These are phyloP conservation scores for Lactifluus pinguis DNA, from an alignment of 768 basidiomycete genomes.

Conservation along the genomic window DNA sequence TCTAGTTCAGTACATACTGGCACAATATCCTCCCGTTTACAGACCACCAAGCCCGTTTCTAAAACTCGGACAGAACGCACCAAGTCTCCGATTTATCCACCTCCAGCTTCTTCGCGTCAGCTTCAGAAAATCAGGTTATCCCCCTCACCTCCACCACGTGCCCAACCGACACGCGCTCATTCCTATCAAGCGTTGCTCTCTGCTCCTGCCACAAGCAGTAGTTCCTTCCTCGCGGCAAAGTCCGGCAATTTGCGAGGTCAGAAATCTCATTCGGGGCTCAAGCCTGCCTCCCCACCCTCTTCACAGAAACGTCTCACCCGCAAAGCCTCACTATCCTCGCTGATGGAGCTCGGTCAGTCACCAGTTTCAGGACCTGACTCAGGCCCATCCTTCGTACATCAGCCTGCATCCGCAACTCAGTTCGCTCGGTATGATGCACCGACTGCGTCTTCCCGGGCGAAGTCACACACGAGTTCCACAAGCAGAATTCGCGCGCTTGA, in stretches of 20 bases:
- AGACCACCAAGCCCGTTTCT: slow-evolving; percentile 53
- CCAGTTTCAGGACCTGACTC: slow-evolving; percentile 49
- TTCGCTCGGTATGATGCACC: slow-evolving; percentile 61
- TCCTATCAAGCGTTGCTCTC: slow-evolving; percentile 45
- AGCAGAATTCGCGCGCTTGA: slow-evolving; percentile 51
- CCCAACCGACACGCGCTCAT: slow-evolving; percentile 43
- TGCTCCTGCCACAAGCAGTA: slow-evolving; percentile 39
- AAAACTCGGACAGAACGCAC: slow-evolving; percentile 53
- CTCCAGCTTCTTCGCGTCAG: slow-evolving; percentile 59
- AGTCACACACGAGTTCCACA: slow-evolving; percentile 55
- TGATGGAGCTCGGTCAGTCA: slow-evolving; percentile 51
- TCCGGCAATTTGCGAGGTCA: slow-evolving; percentile 71
- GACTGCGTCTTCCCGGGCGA: slow-evolving; percentile 76
- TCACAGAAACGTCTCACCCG: slow-evolving; percentile 54
- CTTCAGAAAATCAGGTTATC: slow-evolving; percentile 59
- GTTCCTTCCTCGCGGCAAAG: slow-evolving; percentile 56
- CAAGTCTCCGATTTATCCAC: slow-evolving; percentile 64
- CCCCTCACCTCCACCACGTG: slow-evolving; percentile 57
- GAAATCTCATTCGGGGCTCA: slow-evolving; percentile 77
- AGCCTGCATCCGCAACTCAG: slow-evolving; percentile 31
- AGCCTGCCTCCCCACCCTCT: slow-evolving; percentile 63
- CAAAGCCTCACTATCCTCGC: slow-evolving; percentile 71
- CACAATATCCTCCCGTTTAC: slow-evolving; percentile 43
- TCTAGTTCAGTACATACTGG: slow-evolving; percentile 32
- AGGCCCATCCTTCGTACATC: slow-evolving; percentile 21